Evolutionary conservation across 345 rosid species (phyloP).

Genomic region (Linum tenue): DNA sequence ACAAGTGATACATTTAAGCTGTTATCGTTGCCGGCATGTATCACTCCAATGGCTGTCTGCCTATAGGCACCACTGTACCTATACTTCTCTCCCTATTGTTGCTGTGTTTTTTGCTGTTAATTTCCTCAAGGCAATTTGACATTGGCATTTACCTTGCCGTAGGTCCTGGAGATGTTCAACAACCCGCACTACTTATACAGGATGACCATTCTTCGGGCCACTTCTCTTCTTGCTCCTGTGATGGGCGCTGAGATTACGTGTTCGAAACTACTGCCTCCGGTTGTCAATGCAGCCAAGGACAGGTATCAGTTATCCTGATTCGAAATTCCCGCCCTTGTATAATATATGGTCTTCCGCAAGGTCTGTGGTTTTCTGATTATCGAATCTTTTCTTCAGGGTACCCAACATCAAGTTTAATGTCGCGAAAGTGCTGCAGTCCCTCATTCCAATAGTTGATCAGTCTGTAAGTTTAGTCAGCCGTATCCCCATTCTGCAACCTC

Average conservation of each 20-base stretch:
- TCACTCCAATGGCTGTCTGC: too few species aligned
- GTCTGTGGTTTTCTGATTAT: conserved; percentile 12
- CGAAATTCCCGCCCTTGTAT: background rate
- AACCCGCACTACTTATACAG: conserved; percentile 81
- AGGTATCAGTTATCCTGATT: conserved; percentile 36
- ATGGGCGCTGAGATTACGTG: conserved; percentile 84
- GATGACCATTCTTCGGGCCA: conserved; percentile 68
- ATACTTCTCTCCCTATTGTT: too few species aligned
- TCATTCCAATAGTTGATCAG: conserved; percentile 72
- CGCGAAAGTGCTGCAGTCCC: conserved; percentile 88
- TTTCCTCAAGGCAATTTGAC: background rate
- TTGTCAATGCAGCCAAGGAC: conserved; percentile 71
- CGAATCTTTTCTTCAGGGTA: conserved; percentile 43
- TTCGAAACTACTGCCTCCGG: conserved; percentile 66
- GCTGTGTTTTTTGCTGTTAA: too few species aligned
- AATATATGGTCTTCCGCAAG: background rate
- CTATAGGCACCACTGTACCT: too few species aligned
- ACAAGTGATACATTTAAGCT: background rate
- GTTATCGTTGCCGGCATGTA: too few species aligned
- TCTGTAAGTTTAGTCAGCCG: conserved; percentile 40
- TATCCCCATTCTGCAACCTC: background rate
- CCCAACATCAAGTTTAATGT: conserved; percentile 95
- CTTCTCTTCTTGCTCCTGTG: conserved; percentile 83
- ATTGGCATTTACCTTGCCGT: conserved; percentile 12
- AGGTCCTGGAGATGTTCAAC: conserved; percentile 76